A percentile compares a stretch with the other conserved stretches of the same genome.
phyloP scores from a whole-genome alignment of 768 basidiomycete genomes.

The Lyophyllum shimeji region DNA sequence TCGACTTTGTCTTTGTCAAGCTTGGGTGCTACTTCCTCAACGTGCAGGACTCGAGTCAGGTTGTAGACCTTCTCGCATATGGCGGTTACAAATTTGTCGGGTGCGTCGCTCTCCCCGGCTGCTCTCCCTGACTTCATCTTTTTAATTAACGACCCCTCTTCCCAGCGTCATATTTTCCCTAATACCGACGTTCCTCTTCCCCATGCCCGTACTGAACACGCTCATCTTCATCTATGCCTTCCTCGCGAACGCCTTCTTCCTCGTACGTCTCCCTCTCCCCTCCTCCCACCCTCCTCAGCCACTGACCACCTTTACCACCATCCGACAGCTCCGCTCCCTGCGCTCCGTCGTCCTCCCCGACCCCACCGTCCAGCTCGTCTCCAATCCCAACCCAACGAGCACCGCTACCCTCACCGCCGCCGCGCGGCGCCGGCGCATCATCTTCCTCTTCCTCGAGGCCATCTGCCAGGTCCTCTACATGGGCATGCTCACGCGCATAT shows the following conservation, averaged over 20 bases:
- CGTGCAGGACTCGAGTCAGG: constrained; percentile 68
- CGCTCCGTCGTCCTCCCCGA: constrained; percentile 69
- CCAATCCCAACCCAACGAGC: constrained; percentile 38
- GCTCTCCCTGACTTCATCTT: background rate
- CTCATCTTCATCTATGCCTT: constrained; percentile 83
- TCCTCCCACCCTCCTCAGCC: background rate
- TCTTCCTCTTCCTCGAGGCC: constrained; percentile 87
- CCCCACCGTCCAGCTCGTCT: constrained; percentile 50
- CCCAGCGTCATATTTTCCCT: constrained; percentile 81
- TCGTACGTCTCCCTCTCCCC: background rate
- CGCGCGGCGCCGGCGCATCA: constrained; percentile 80
- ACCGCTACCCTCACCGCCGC: constrained; percentile 70
- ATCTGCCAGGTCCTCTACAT: constrained; percentile 83
- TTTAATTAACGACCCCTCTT: background rate
- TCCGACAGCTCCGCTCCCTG: constrained; percentile 12
- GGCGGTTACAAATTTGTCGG: constrained; percentile 98
- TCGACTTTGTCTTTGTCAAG: constrained; percentile 89
- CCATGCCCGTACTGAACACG: constrained; percentile 63
- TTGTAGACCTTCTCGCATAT: constrained; percentile 86
- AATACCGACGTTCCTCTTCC: constrained; percentile 64
- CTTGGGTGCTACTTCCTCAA: constrained; percentile 93
- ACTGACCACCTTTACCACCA: background rate
- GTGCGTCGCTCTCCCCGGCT: constrained; percentile 40
- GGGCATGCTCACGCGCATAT: constrained; percentile 69
- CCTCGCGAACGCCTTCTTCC: constrained; percentile 75